phyloP scores from a whole-genome alignment of 176 grass and related monocot species.

The Alloteropsis semialata region DNA sequence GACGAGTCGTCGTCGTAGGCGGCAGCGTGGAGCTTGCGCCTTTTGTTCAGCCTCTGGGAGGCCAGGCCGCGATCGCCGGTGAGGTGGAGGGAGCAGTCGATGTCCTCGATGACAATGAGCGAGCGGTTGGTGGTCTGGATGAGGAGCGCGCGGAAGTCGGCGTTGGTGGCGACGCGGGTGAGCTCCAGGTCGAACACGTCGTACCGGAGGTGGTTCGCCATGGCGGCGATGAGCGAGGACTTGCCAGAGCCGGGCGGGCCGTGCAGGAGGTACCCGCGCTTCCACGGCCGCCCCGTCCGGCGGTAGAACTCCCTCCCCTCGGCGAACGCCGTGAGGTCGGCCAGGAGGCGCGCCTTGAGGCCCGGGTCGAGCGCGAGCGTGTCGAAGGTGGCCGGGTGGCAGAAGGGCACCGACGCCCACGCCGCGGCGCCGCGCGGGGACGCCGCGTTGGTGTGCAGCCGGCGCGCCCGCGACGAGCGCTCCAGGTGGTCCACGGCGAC shows the following conservation, averaged over 20 bases:
- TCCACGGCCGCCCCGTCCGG: conserved; percentile 73
- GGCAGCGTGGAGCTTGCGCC: conserved; percentile 31
- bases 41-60: conserved; percentile 40
- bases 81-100: conserved; percentile 95
- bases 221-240: conserved; percentile 91
- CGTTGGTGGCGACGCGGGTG: conserved; percentile 75
- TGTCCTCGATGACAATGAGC: conserved; percentile 95
- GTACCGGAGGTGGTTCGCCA: conserved; percentile 92
- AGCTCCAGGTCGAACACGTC: conserved; percentile 96
- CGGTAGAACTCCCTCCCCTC: conserved; percentile 77
- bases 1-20: conserved; percentile 35
- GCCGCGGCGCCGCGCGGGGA: conserved; percentile 40
- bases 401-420: conserved; percentile 87
- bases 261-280: conserved; percentile 90
- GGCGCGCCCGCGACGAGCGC: conserved; percentile 68
- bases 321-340: conserved; percentile 74
- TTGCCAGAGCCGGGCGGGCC: conserved; percentile 80
- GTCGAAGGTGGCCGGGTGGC: conserved; percentile 84
- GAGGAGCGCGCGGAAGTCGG: conserved; percentile 77
- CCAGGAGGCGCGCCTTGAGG: conserved; percentile 61
- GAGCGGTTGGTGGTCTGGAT: conserved; percentile 90
- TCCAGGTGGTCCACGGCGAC: conserved; percentile 64
- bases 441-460: conserved; percentile 70
- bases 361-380: conserved; percentile 84
- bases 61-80: conserved; percentile 56